These are phyloP conservation scores for Suhomyces kilbournensis DNA, from an alignment of 805 yeast species.

Conservation along the genomic window DNA sequence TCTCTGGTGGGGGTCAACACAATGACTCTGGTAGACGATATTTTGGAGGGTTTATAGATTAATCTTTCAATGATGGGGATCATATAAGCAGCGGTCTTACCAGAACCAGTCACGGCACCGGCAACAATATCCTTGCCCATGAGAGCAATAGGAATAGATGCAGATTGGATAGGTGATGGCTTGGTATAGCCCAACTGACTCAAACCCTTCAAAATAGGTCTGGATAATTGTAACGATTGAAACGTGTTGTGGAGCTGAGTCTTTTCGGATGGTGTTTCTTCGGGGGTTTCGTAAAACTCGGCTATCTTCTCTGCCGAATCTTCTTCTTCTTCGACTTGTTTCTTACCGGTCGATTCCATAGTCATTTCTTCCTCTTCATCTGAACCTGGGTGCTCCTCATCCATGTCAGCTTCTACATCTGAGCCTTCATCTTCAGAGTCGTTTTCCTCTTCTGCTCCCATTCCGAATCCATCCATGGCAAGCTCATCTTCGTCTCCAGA, in stretches of 20 bases:
- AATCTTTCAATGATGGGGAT: slow-evolving; percentile 93
- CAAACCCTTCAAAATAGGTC: slow-evolving; percentile 86
- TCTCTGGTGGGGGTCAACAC: slow-evolving; percentile 97
- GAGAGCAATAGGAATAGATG: slow-evolving; percentile 89
- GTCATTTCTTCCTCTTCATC: slow-evolving; percentile 8
- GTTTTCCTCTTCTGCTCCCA: slow-evolving; percentile 42
- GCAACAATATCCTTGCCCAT: slow-evolving; percentile 96
- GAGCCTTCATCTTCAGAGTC: slow-evolving; percentile 27
- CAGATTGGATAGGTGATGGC: slow-evolving; percentile 93
- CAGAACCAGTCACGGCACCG: slow-evolving; percentile 99
- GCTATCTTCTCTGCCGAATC: slow-evolving; percentile 84
- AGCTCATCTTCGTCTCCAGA: slow-evolving; percentile 35
- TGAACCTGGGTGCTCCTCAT: slow-evolving; percentile 14
- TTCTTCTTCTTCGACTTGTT: slow-evolving; percentile 39
- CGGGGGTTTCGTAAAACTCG: slow-evolving; percentile 67
- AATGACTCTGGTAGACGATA: slow-evolving; percentile 86
- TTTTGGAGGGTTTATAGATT: slow-evolving; percentile 79
- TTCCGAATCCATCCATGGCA: slow-evolving; percentile 46
- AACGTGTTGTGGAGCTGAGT: slow-evolving; percentile 59
- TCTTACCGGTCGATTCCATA: slow-evolving; percentile 14
- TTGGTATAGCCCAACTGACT: slow-evolving; percentile 75
- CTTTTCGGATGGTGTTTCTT: slow-evolving; percentile 42
- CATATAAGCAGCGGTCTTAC: slow-evolving; percentile 98
- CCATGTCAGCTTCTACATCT: slow-evolving; percentile 17
- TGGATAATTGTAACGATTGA: slow-evolving; percentile 74